Conservation (phyloP, 2,329 filamentous ascomycete genomes). For the Fusarium globosum region DNA sequence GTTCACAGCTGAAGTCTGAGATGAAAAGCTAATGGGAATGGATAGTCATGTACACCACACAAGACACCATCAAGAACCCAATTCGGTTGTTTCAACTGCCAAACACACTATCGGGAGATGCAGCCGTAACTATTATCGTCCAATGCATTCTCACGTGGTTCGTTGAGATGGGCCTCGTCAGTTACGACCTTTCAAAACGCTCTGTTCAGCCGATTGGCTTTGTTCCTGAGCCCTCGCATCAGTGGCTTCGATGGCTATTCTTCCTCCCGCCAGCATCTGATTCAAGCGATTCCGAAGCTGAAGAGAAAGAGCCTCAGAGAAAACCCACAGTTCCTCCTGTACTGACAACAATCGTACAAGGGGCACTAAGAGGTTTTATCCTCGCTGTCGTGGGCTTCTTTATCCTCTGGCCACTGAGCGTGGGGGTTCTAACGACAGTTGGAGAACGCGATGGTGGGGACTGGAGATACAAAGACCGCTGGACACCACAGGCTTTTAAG, state of each 20-base stretch:
- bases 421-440: constrained; percentile 56
- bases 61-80: constrained; percentile 49
- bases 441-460: constrained; percentile 55
- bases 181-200: constrained; percentile 57
- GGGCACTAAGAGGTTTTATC: constrained; percentile 43
- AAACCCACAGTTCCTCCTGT: neutral
- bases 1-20: neutral
- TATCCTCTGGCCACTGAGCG: constrained; percentile 56
- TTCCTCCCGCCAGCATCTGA: constrained; percentile 21
- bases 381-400: constrained; percentile 53
- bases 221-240: constrained; percentile 49
- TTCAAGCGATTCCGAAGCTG: neutral
- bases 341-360: constrained; percentile 43
- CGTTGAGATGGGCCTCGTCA: constrained; percentile 60
- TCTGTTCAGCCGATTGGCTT: constrained; percentile 61
- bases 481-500: constrained; percentile 64
- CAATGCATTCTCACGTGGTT: constrained; percentile 65
- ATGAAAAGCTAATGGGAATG: constrained; percentile 5
- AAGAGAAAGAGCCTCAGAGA: neutral
- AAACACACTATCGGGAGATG: constrained; percentile 62
- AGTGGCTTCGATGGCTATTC: constrained; percentile 54
- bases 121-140: constrained; percentile 62
- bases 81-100: constrained; percentile 62
- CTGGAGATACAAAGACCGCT: constrained; percentile 56
- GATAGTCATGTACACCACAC: constrained; percentile 60